Percentiles rank a stretch among this genome's conserved stretches.
These are phyloP conservation scores for Cercospora berteroae DNA, from an alignment of 2,329 filamentous ascomycete genomes.

Conservation along the genomic window DNA sequence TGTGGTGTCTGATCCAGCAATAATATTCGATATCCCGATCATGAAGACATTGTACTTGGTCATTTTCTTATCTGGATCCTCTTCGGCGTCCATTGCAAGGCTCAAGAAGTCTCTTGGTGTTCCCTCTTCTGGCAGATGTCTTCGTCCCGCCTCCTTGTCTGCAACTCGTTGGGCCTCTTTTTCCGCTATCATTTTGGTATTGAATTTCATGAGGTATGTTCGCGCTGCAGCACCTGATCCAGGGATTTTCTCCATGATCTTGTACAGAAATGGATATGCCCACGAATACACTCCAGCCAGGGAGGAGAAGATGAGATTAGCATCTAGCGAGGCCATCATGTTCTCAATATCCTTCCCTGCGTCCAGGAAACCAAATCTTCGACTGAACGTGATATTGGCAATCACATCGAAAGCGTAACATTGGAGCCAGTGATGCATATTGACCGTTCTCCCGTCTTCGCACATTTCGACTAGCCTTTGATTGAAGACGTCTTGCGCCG, in stretches of 20 bases:
- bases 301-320: constrained; percentile 16
- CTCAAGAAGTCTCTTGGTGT: constrained; percentile 22
- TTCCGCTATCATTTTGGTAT: constrained; percentile 12
- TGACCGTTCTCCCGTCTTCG: constrained; percentile 12
- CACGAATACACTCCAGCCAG: constrained; percentile 21
- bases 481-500: constrained; percentile 18
- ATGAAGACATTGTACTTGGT: constrained; percentile 25
- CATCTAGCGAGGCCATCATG: constrained; percentile 19
- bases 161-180: constrained; percentile 11
- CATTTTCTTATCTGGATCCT: constrained; percentile 24
- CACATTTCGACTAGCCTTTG: constrained; percentile 20
- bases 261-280: constrained; percentile 22
- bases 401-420: constrained; percentile 46
- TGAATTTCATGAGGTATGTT: constrained; percentile 18
- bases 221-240: constrained; percentile 19
- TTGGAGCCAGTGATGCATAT: constrained; percentile 28
- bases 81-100: constrained; percentile 22
- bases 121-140: constrained; percentile 13
- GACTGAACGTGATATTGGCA: constrained; percentile 37
- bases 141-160: constrained; percentile 10
- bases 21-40: constrained; percentile 25
- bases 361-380: constrained; percentile 42
- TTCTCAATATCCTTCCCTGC: constrained; percentile 37
- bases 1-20: constrained; percentile 39
- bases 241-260: constrained; percentile 18